Percentiles rank a stretch among this genome's conserved stretches.
Evolutionary conservation across 306 rosid genomes (phyloP).

Genomic region (Echinosophora koreensis): DNA sequence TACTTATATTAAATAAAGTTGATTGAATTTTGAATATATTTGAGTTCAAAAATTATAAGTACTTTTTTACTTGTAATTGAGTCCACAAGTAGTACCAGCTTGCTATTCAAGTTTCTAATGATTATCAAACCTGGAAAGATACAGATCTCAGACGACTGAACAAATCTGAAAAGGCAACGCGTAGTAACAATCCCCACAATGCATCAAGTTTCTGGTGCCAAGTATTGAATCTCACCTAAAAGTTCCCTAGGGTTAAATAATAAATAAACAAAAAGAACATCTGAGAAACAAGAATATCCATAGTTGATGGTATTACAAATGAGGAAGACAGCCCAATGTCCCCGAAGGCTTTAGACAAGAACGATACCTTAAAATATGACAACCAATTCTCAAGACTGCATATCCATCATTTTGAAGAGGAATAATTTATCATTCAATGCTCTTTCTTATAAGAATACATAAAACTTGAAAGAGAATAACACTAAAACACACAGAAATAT

Average conservation of each 20-base stretch:
- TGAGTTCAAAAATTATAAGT: no score
- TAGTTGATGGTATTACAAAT: slow-evolving; percentile 54
- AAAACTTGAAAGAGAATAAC: slow-evolving; percentile 48
- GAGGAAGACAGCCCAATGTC: slow-evolving; percentile 53
- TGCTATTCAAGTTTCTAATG: not conserved
- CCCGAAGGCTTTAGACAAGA: slow-evolving; percentile 45
- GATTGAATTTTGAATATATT: no score
- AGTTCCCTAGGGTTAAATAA: not conserved
- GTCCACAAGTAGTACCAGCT: no score
- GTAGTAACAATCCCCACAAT: not conserved
- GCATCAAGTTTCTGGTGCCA: not conserved
- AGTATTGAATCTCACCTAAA: not conserved
- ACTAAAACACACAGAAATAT: slow-evolving; percentile 61
- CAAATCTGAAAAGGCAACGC: not conserved
- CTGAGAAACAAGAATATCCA: slow-evolving; percentile 54
- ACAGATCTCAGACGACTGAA: not conserved
- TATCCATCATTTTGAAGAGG: slow-evolving; percentile 58
- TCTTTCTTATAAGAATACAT: slow-evolving; percentile 63
- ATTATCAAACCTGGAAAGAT: not conserved
- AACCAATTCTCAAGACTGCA: slow-evolving; percentile 46
- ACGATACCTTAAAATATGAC: slow-evolving; percentile 51
- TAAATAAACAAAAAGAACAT: not conserved
- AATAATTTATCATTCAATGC: slow-evolving; percentile 65
- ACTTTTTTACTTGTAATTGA: no score
- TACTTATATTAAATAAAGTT: no score